These are phyloP conservation scores for Colletotrichum theobromicola DNA, from an alignment of 2,329 filamentous ascomycete genomes.

Conservation along the genomic window DNA sequence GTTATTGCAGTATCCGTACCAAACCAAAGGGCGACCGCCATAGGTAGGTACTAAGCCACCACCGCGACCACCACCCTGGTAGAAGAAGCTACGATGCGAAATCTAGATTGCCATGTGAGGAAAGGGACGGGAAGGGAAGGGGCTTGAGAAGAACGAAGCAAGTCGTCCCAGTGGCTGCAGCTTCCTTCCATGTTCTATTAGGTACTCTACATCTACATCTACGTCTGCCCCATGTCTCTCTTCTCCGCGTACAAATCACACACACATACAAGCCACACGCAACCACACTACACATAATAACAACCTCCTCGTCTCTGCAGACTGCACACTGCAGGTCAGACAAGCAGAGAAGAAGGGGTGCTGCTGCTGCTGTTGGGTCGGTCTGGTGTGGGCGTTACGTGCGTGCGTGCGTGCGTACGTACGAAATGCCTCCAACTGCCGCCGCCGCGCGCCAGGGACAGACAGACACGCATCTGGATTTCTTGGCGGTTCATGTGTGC, in stretches of 20 bases:
- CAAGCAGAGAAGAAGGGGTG: not conserved
- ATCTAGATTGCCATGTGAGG: not conserved
- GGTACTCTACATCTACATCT: no score
- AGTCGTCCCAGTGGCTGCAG: not conserved
- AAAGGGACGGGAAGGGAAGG: not conserved
- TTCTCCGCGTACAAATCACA: not conserved
- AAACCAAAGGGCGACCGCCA: no score
- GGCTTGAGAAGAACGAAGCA: not conserved
- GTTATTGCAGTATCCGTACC: no score
- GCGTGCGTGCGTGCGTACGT: not conserved
- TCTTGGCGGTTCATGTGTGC: not conserved
- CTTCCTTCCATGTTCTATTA: not conserved
- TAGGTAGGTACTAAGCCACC: not conserved
- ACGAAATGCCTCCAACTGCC: not conserved
- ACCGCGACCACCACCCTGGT: not conserved
- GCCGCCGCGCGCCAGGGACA: not conserved
- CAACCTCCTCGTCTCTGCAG: not conserved
- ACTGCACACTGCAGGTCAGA: slow-evolving; percentile 4
- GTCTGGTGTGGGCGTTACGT: not conserved
- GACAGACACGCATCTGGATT: not conserved
- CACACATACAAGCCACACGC: not conserved
- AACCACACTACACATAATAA: no score
- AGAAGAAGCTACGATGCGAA: not conserved
- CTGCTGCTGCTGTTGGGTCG: not conserved
- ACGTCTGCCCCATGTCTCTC: no score